Evolutionary conservation across 495 filamentous ascomycete species (phyloP), one percentile per base, ranked within the genome.

Genomic region (Penicillium longicatenatum): DNA sequence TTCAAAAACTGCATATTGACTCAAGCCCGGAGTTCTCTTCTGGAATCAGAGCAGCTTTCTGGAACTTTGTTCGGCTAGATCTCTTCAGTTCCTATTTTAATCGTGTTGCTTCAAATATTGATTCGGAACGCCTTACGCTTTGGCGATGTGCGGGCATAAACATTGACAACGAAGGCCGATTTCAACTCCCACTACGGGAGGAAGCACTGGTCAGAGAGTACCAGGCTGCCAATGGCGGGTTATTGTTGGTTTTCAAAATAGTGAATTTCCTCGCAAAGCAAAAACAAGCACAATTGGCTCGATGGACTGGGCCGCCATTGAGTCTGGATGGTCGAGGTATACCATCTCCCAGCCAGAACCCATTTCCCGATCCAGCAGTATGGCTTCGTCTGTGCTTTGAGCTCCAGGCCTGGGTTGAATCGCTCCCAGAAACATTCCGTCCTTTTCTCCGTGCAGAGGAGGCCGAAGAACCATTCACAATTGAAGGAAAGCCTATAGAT

Each of bases 61-160:
- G 75, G 74, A 75, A 73, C 47, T 65, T 79, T 50, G 70, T 68
- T 21, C 70, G 73, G 3, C 65, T 70, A 49, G 75, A 79, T 48
- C 74, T 74, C 52, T 57, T 74, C 9, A 66, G 68, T 6, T 73
- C 73, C 2, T 79, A 77, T 35, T 68, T 71, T 20, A 75, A 63
- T 24, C 72, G 73, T 5, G 47, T 58, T 22, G 55, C 66, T 5
- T 72, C 75, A 4, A 66, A 73, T n/a, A 47, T 79, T 8, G 61
- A 74, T 11, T 68, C 72, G 0, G 56, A 43, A 0, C 66, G 75
- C 24, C 48, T 75, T 2, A 11, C 59, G 11, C 54, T 79, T 4
- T 79, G 74, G 72, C 61, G 70, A 20, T 66, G 70, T 33, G 72
- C 72, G 2, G 74, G 75, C 0, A 69, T 77, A 6, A 56, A 58